Conservation (phyloP, 1,284 basidiomycete species). For the Cutaneotrichosporon arboriforme region DNA sequence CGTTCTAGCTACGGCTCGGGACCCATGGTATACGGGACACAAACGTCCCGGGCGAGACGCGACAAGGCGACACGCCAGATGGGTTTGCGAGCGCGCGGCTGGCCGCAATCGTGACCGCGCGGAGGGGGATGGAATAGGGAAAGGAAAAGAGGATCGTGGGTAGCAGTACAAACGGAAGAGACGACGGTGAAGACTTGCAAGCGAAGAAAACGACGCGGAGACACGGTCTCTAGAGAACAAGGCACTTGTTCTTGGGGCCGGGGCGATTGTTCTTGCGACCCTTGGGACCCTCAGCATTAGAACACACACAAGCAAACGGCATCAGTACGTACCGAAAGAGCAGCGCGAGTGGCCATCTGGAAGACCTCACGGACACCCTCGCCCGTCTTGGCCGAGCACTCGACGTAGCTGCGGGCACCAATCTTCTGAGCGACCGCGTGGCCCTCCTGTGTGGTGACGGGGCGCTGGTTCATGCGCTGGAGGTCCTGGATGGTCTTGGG, state of each 20-base stretch:
- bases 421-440: slow-evolving; percentile 84
- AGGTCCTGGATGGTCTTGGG: slow-evolving; percentile 72
- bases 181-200: slow-evolving; percentile 2
- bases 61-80: too few species aligned
- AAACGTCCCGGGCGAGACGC: too few species aligned
- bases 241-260: slow-evolving; percentile 40
- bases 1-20: too few species aligned
- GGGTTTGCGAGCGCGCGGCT: too few species aligned
- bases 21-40: neutral
- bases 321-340: slow-evolving; percentile 59
- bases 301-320: too few species aligned
- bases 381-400: slow-evolving; percentile 83
- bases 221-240: slow-evolving; percentile 53
- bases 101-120: too few species aligned
- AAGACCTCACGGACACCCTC: slow-evolving; percentile 89
- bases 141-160: slow-evolving; percentile 4
- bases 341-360: slow-evolving; percentile 78
- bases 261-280: neutral
- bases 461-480: slow-evolving; percentile 71
- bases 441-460: slow-evolving; percentile 67
- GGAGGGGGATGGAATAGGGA: neutral
- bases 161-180: slow-evolving; percentile 23
- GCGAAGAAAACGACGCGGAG: neutral
- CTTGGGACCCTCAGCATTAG: slow-evolving; percentile 12
- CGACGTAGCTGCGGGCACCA: slow-evolving; percentile 78